phyloP scores from a whole-genome alignment of 257 asterid species.

The Ilex aquifolium region DNA sequence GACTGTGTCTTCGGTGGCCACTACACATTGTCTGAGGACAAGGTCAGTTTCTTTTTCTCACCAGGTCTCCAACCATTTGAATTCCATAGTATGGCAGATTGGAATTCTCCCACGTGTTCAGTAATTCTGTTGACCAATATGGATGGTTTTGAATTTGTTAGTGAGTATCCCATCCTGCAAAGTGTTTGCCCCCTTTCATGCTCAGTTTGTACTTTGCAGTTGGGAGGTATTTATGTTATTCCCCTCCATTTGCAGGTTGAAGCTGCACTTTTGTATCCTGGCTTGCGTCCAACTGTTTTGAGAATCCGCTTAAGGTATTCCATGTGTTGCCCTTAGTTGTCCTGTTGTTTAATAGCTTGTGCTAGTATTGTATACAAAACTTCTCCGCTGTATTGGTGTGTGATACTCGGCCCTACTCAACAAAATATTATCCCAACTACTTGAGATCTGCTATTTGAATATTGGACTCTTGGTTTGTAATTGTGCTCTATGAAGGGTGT shows the following conservation, averaged over 20 bases:
- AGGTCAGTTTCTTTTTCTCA: slow-evolving; percentile 34
- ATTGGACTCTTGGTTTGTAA: too few species aligned
- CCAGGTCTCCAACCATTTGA: neutral
- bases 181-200: neutral
- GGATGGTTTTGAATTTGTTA: neutral
- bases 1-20: slow-evolving; percentile 71
- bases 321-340: slow-evolving; percentile 1
- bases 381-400: too few species aligned
- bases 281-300: slow-evolving; percentile 83
- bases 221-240: neutral
- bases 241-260: slow-evolving; percentile 51
- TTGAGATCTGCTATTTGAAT: too few species aligned
- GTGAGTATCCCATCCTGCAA: neutral
- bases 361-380: too few species aligned
- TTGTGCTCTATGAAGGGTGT: too few species aligned
- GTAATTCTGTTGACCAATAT: neutral
- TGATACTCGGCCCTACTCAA: too few species aligned
- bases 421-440: too few species aligned
- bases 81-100: neutral
- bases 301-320: slow-evolving; percentile 82
- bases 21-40: slow-evolving; percentile 76
- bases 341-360: neutral
- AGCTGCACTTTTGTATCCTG: slow-evolving; percentile 93
- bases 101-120: neutral
- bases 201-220: neutral